Evolutionary conservation across 2,329 filamentous ascomycete species (phyloP).

Genomic region (Ophidiomyces ophidiicola): DNA sequence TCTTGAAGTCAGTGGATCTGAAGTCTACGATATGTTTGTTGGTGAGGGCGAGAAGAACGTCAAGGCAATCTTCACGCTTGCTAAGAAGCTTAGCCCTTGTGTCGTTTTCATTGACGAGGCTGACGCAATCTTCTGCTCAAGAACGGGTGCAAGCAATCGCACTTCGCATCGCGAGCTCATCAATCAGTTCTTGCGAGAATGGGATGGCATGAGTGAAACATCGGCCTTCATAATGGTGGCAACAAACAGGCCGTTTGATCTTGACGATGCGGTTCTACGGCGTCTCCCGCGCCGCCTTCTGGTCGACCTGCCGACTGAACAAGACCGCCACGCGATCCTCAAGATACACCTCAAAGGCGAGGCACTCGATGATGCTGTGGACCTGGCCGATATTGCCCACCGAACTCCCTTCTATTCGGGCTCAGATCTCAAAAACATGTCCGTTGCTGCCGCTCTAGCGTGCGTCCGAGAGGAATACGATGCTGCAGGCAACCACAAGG

Average conservation of each 20-base stretch:
- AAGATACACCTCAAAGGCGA: conserved; percentile 41
- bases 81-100: conserved; percentile 80
- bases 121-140: conserved; percentile 76
- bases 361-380: conserved; percentile 30
- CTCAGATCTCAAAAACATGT: conserved; percentile 42
- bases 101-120: conserved; percentile 97
- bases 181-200: conserved; percentile 92
- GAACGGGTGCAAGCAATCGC: conserved; percentile 50
- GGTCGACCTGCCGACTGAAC: conserved; percentile 38
- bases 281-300: conserved; percentile 39
- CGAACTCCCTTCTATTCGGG: conserved; percentile 41
- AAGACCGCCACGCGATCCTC: conserved; percentile 37
- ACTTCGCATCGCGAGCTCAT: conserved; percentile 75
- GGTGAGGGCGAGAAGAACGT: conserved; percentile 96
- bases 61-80: conserved; percentile 77
- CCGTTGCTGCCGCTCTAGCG: conserved; percentile 39
- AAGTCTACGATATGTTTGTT: conserved; percentile 92
- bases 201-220: conserved; percentile 78
- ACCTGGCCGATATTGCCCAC: conserved; percentile 33
- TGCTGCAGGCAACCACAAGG: conserved; percentile 25
- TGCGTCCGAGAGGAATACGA: conserved; percentile 39
- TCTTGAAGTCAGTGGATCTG: conserved; percentile 77
- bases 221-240: conserved; percentile 97
- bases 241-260: conserved; percentile 86
- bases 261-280: conserved; percentile 52